Percentiles rank a stretch among this genome's conserved stretches.
Conservation (phyloP, 129 eudicot genomes). For the Artemisia tridentata region DNA sequence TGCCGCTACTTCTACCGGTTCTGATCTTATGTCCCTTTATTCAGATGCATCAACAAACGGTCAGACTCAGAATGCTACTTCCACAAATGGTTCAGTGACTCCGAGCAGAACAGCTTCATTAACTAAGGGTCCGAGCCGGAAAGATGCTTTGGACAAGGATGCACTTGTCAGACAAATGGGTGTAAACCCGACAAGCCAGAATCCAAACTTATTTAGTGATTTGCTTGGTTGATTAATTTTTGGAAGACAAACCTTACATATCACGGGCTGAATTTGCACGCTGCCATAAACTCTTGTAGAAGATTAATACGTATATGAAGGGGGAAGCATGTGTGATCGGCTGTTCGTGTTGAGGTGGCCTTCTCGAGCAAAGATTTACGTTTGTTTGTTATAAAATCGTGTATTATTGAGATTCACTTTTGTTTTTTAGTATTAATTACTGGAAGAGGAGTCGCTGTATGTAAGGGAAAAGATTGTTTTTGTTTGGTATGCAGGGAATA, state of each 20-base stretch:
- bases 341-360: conserved; percentile 19
- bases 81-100: conserved; percentile 30
- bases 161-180: conserved; percentile 93
- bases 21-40: conserved; percentile 69
- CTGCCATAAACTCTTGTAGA: conserved; percentile 8
- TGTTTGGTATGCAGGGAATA: conserved; percentile 22
- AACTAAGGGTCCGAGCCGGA: conserved; percentile 77
- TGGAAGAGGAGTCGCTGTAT: conserved; percentile 29
- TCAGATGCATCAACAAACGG: conserved; percentile 47
- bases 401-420: conserved; percentile 23
- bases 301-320: conserved; percentile 9
- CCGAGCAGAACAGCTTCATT: conserved; percentile 31
- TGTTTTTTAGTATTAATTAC: conserved; percentile 6
- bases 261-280: conserved; percentile 13
- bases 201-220: conserved; percentile 90
- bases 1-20: conserved; percentile 35
- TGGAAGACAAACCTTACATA: not conserved
- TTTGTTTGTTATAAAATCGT: conserved; percentile 24
- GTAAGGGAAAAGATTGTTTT: conserved; percentile 22
- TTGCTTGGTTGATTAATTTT: conserved; percentile 59
- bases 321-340: conserved; percentile 21
- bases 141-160: conserved; percentile 80
- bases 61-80: conserved; percentile 28
- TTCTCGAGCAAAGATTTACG: conserved; percentile 15
- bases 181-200: conserved; percentile 78